Evolutionary conservation across 345 rosid species (phyloP), one percentile per base, ranked within the genome.

Genomic region (Ceriops decandra): DNA sequence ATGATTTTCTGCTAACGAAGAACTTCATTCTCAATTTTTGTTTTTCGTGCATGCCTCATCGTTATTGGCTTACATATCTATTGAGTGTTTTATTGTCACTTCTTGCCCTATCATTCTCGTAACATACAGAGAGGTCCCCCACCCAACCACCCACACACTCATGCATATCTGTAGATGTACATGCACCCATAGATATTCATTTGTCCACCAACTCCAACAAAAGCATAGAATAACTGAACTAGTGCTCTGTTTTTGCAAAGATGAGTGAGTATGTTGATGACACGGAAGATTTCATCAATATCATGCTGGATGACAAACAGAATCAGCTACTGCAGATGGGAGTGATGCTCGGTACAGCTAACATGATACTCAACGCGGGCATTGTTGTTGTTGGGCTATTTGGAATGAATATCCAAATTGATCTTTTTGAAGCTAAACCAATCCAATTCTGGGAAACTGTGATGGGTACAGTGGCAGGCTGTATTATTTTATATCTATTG

Each of bases 201-300:
- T 42, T 5, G 15, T 13, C 49, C 49, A 11, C 49, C 19, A 42
- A 42, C 49, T 42, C 4, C 49, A 42, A 13, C 17, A 13, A 42
- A 42, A 42, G 19, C 17, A 13, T 0, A 15, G 49, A 42, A 42
- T 13, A 13, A 42, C 49, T 42, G 49, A 42, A 42, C 49, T 53
- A 57, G 32, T 22, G 13, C 16, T 42, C 17, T 72, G 42, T 6
- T 24, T 47, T 62, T 71, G 49, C 5, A 32, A 2, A 85, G 89
- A 79, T 85, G 87, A 79, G 81, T 0, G 87, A 85, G 46, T 80
- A 83, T 11, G 87, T 85, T 38, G 80, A 78, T 19, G 83, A 83
- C 81, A 85, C 85, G 0, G 87, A 85, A 61, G 89, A 85, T 56
- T 85, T 70, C 56, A 81, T 85, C 77, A 85, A 85, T 75, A 83